phyloP scores from a whole-genome alignment of 805 yeast species.

The Sugiyamaella boreocaroliniensis region DNA sequence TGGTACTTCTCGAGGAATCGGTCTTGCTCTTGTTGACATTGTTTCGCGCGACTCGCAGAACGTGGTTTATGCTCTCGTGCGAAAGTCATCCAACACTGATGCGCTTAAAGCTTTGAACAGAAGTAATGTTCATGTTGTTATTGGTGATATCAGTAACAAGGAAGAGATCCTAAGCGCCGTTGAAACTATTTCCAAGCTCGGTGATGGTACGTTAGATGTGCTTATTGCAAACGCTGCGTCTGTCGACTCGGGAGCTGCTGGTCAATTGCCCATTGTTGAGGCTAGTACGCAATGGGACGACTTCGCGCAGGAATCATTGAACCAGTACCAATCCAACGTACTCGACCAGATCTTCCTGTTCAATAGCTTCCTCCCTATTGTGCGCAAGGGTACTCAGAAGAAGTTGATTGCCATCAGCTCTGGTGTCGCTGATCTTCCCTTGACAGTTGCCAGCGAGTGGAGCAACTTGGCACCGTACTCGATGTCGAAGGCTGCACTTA shows the following conservation, averaged over 20 bases:
- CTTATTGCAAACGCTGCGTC: constrained; percentile 27
- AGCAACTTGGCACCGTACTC: constrained; percentile 23
- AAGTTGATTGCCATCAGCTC: constrained; percentile 11
- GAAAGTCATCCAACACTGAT: constrained; percentile 12
- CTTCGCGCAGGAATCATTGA: neutral
- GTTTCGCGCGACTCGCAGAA: constrained; percentile 21
- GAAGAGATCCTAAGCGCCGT: constrained; percentile 10
- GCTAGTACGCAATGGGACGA: neutral
- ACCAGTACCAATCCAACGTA: constrained; percentile 1
- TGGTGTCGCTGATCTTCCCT: constrained; percentile 2
- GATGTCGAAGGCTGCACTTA: constrained; percentile 35
- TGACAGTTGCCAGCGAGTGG: neutral
- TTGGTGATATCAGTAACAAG: constrained; percentile 21
- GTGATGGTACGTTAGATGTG: constrained; percentile 23
- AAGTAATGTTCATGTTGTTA: constrained; percentile 22
- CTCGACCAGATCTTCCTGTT: neutral
- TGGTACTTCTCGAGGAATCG: constrained; percentile 37
- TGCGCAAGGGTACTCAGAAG: constrained; percentile 8
- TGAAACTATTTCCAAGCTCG: constrained; percentile 10
- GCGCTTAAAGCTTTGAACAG: constrained; percentile 8
- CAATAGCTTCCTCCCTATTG: constrained; percentile 9
- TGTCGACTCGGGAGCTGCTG: neutral
- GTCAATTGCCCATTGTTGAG: constrained; percentile 7
- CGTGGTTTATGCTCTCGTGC: constrained; percentile 24
- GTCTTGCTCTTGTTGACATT: constrained; percentile 27